phyloP scores from a whole-genome alignment of 2,329 filamentous ascomycete species.

The Fusarium anthophilum region DNA sequence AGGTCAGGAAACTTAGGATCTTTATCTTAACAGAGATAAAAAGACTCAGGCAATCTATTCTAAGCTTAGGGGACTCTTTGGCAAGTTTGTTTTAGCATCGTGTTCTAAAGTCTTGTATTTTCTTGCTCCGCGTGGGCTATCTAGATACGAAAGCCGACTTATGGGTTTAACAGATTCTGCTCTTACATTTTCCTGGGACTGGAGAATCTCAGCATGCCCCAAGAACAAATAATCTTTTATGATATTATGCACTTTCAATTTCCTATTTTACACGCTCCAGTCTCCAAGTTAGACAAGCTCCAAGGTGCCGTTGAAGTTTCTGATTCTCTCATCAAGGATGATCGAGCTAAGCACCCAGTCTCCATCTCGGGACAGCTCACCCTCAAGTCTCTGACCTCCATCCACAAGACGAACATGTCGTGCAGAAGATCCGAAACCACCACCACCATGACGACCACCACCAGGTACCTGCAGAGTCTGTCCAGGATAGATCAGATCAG shows the following conservation, averaged over 20 bases:
- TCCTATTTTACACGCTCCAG: background rate
- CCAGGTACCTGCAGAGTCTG: constrained; percentile 51
- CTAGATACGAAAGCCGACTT: background rate
- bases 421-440: constrained; percentile 48
- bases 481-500: constrained; percentile 55
- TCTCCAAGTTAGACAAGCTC: constrained; percentile 9
- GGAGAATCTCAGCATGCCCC: fast-evolving
- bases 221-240: background rate
- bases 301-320: constrained; percentile 46
- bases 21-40: background rate
- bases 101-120: background rate
- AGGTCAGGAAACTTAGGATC: background rate
- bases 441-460: constrained; percentile 26
- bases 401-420: constrained; percentile 50
- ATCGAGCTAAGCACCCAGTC: constrained; percentile 46
- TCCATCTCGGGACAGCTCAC: constrained; percentile 45
- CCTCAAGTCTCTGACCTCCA: constrained; percentile 48
- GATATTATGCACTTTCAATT: background rate
- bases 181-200: too few relatives aligned
- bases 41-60: background rate
- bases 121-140: background rate
- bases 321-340: constrained; percentile 48
- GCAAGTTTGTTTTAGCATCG: background rate
- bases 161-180: background rate
- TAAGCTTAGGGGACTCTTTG: background rate